Evolutionary conservation across 805 yeast genomes (phyloP).

Genomic region (Komagataella pseudopastoris): DNA sequence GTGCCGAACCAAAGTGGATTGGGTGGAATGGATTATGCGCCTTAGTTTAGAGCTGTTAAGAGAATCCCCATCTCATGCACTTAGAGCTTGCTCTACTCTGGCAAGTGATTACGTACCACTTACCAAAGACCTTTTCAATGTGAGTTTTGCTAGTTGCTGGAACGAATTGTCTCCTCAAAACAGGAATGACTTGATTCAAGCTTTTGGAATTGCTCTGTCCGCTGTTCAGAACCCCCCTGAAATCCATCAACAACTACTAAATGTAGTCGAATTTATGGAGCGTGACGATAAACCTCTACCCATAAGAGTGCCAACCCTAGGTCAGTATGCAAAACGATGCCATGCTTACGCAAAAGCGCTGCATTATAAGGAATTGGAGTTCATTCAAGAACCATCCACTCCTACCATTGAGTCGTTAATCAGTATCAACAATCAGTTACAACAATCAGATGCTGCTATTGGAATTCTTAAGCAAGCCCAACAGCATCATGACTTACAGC

Average conservation of each 20-base stretch:
- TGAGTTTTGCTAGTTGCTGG: conserved; percentile 95
- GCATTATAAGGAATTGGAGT: conserved; percentile 91
- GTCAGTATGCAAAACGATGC: conserved; percentile 86
- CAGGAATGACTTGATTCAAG: conserved; percentile 78
- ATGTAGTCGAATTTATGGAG: conserved; percentile 92
- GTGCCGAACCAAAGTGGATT: conserved; percentile 82
- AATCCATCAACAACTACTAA: conserved; percentile 78
- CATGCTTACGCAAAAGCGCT: conserved; percentile 97
- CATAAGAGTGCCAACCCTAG: conserved; percentile 76
- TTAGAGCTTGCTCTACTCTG: conserved; percentile 82
- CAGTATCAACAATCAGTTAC: conserved; percentile 84
- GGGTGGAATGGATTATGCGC: conserved; percentile 96
- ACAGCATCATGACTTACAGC: conserved; percentile 75
- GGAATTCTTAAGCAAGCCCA: conserved; percentile 94
- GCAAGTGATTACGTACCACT: conserved; percentile 81
- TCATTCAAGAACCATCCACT: conserved; percentile 84
- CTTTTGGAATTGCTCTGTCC: conserved; percentile 76
- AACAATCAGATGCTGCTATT: conserved; percentile 95
- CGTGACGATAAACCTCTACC: conserved; percentile 94
- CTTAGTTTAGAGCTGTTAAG: conserved; percentile 74
- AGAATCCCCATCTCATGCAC: conserved; percentile 89
- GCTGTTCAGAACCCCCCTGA: conserved; percentile 94
- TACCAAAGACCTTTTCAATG: conserved; percentile 84
- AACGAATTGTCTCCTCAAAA: conserved; percentile 76
- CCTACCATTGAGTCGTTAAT: conserved; percentile 87